These are phyloP conservation scores for Rhodotorula paludigena DNA, from an alignment of 768 basidiomycete species.

Conservation along the genomic window DNA sequence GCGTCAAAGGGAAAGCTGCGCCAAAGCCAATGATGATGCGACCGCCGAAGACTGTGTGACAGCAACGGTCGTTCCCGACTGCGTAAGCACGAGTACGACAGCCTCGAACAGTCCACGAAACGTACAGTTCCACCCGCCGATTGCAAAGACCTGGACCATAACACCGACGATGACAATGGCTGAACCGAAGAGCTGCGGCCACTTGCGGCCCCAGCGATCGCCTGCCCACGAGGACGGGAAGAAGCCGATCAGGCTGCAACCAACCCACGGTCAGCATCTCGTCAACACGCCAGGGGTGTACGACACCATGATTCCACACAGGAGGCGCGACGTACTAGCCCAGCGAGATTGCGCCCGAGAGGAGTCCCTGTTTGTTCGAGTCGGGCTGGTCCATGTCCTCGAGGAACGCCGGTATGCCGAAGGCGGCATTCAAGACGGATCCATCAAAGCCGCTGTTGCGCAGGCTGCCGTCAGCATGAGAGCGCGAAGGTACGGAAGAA, in stretches of 20 bases:
- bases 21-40: conserved; percentile 8
- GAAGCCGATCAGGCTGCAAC: conserved; percentile 15
- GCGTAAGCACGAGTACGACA: background rate
- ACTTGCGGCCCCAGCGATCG: background rate
- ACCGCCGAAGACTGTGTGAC: conserved; percentile 13
- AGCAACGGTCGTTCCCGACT: no score
- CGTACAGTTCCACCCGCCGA: conserved; percentile 4
- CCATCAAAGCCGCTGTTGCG: conserved; percentile 9
- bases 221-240: background rate
- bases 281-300: no score
- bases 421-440: background rate
- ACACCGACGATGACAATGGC: background rate
- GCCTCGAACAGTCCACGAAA: no score
- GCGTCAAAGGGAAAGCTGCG: conserved; percentile 5
- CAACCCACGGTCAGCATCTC: background rate
- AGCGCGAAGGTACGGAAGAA: no score
- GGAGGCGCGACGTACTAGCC: no score
- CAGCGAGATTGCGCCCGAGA: conserved; percentile 5
- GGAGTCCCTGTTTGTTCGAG: background rate
- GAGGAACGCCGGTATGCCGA: background rate
- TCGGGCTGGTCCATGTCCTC: conserved; percentile 8
- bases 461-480: background rate
- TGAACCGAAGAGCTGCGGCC: background rate
- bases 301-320: no score
- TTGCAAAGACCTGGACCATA: background rate